These are phyloP conservation scores for Vitis hybrid DNA, from an alignment of 177 flowering plant genomes.

Conservation along the genomic window DNA sequence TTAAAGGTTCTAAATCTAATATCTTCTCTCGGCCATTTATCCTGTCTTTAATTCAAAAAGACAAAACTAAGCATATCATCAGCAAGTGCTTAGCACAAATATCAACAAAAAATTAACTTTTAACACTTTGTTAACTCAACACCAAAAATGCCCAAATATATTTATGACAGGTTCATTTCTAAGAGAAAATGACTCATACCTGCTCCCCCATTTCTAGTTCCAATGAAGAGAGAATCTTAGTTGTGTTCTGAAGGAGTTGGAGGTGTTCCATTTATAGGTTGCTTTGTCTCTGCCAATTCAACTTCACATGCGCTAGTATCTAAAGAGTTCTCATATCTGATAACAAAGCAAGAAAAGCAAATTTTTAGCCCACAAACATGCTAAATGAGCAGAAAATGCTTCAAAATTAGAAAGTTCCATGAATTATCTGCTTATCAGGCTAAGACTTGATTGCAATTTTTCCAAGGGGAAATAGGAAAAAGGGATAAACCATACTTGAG, in stretches of 20 bases:
- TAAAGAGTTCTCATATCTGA: constrained; percentile 46
- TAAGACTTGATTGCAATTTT: neutral
- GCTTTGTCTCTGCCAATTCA: constrained; percentile 66
- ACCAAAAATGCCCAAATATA: too few relatives aligned
- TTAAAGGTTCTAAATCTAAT: too few relatives aligned
- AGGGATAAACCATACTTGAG: neutral
- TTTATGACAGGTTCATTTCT: too few relatives aligned
- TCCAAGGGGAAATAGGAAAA: neutral
- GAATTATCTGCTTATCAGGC: neutral
- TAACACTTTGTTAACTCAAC: too few relatives aligned
- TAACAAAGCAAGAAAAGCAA: neutral
- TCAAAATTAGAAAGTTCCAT: neutral
- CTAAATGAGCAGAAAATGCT: neutral
- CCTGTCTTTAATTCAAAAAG: too few relatives aligned
- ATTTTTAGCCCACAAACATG: neutral
- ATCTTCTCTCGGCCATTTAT: too few relatives aligned
- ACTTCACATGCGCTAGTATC: constrained; percentile 45
- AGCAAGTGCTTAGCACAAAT: too few relatives aligned
- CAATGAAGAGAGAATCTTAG: neutral
- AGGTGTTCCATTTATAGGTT: constrained; percentile 13
- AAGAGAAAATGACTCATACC: too few relatives aligned
- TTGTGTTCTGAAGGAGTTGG: neutral
- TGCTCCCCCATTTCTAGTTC: too few relatives aligned
- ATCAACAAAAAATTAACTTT: too few relatives aligned
- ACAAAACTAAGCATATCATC: too few relatives aligned